Evolutionary conservation across 495 filamentous ascomycete genomes (phyloP).

Genomic region (Hamigera avellanea): DNA sequence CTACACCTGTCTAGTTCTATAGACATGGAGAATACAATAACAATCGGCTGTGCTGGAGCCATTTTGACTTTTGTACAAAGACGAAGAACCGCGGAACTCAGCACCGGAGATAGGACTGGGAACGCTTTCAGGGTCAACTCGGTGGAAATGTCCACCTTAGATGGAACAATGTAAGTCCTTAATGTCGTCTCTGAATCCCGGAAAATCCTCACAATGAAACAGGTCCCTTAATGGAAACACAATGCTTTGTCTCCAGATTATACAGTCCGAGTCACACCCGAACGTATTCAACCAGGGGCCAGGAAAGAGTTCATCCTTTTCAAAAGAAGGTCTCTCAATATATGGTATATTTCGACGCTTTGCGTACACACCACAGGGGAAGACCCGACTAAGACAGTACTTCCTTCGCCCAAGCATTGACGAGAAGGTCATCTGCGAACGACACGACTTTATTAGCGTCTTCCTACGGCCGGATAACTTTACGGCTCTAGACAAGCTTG

Average conservation of each 20-base stretch:
- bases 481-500: slow-evolving; percentile 40
- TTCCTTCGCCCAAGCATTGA: slow-evolving; percentile 74
- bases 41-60: slow-evolving; percentile 77
- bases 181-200: not conserved
- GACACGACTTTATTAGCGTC: slow-evolving; percentile 56
- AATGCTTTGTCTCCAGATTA: slow-evolving; percentile 70
- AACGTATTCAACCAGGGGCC: slow-evolving; percentile 75
- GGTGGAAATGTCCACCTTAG: slow-evolving; percentile 69
- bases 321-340: slow-evolving; percentile 83
- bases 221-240: slow-evolving; percentile 77
- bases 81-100: slow-evolving; percentile 47
- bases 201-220: slow-evolving; percentile 3
- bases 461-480: slow-evolving; percentile 63
- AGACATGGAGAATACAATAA: slow-evolving; percentile 64
- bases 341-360: slow-evolving; percentile 73
- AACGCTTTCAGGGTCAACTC: slow-evolving; percentile 46
- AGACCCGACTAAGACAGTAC: slow-evolving; percentile 60
- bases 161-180: slow-evolving; percentile 54
- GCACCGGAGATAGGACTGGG: slow-evolving; percentile 39
- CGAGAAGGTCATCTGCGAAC: slow-evolving; percentile 54
- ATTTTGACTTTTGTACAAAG: slow-evolving; percentile 70
- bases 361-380: slow-evolving; percentile 75
- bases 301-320: slow-evolving; percentile 50
- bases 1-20: slow-evolving; percentile 62
- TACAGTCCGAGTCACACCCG: slow-evolving; percentile 75